Evolutionary conservation across 768 basidiomycete genomes (phyloP), one percentile per base, ranked within the genome.

Genomic region (Pleurotus tuber-regium): DNA sequence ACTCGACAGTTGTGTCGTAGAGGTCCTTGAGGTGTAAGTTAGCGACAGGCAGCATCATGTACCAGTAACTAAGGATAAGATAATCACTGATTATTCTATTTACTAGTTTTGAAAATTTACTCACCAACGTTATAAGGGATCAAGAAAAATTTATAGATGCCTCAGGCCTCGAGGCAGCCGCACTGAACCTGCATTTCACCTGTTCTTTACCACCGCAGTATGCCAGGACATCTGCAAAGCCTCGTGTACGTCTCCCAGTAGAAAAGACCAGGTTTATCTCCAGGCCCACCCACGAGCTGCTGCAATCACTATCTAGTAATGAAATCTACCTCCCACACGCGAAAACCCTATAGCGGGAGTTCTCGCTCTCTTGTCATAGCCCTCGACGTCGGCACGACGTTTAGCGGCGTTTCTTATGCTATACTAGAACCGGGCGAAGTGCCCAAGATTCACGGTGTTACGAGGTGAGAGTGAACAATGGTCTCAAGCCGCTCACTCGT

Each of bases 401-500:
- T 90, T 61, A 87, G 85, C 59, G 89, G 89, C 12, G 89, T 86
- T 1, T 91, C 89, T 28, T 91, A 91, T 64, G 86, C 88, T 1
- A 87, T 91, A 53, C 79, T 91, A 28, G 87, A 89, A 57, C 89
- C 89, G 9, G 84, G 84, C 6, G 86, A 90, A 62, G 79, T 90
- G 12, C 88, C 89, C 4, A 87, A 88, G 63, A 90, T 91, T 18
- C 76, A 87, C 56, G 87, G 88, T 30, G 86, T 91, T 49, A 90
- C 89, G 52, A 75, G 88, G 88, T 88, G 55, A n/a, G n/a, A n/a
- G 52, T 59, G 33, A 35, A 10, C 33, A 10, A n/a, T 35, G n/a
- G 10, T 10, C 10, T 35, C 10, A 10, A 35, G 33, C n/a, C n/a
- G 33, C 43, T 44, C 43, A 10, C 9, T 39, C 26, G 16, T 49